Percentiles rank a stretch among this genome's conserved stretches.
These are phyloP conservation scores for Yarrowia hollandica DNA, from an alignment of 805 yeast genomes.

Conservation along the genomic window DNA sequence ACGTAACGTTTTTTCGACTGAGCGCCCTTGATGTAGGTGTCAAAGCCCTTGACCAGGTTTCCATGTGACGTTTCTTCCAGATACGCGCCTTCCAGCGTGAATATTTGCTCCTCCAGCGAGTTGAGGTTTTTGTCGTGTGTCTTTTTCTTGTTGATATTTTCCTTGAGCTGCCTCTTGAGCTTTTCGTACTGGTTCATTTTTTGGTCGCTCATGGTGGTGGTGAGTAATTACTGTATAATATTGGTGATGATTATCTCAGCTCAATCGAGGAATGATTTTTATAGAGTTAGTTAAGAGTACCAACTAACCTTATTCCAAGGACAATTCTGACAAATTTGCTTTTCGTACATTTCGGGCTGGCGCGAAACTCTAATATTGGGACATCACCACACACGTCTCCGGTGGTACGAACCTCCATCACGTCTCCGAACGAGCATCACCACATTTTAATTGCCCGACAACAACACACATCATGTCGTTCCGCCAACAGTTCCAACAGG, in stretches of 20 bases:
- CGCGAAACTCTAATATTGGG: conserved; percentile 19
- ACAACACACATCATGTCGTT: conserved; percentile 5
- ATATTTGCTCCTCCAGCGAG: conserved; percentile 72
- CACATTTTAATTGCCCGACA: too few relatives aligned
- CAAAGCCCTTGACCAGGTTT: conserved; percentile 89
- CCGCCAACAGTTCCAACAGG: conserved; percentile 26
- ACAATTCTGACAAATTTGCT: not conserved
- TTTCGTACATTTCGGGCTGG: conserved; percentile 14
- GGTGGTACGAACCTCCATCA: not conserved
- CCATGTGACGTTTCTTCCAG: conserved; percentile 72
- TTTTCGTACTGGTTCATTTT: conserved; percentile 56
- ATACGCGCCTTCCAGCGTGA: conserved; percentile 74
- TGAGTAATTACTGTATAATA: not conserved
- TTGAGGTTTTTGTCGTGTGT: conserved; percentile 58
- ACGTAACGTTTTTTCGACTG: conserved; percentile 52
- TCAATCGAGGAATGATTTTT: too few relatives aligned
- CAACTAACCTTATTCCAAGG: not conserved
- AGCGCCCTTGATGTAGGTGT: conserved; percentile 61
- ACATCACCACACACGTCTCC: conserved; percentile 8
- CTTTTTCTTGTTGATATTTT: conserved; percentile 60
- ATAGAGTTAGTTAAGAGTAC: not conserved
- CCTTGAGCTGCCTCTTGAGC: conserved; percentile 64
- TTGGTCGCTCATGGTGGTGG: conserved; percentile 35
- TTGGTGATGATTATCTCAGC: not conserved
- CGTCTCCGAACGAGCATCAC: too few relatives aligned